Base-by-base conservation (phyloP, 176 grass and related monocot species). In the Paspalum notatum region DNA sequence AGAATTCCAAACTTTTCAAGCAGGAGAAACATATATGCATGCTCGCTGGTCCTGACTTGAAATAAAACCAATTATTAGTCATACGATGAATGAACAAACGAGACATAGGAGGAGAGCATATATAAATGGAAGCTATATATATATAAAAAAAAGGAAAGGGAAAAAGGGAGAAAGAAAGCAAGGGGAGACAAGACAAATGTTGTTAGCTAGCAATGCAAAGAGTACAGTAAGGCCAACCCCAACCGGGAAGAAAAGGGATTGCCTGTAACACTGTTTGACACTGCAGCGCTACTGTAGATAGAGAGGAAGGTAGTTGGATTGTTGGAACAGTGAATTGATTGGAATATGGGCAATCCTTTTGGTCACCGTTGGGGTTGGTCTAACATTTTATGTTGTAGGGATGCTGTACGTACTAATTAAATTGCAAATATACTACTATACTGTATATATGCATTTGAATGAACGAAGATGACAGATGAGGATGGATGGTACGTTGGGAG, bases 401-500 rank as follows among this genome's bases (percentile, higher is more conserved):
- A n/a, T n/a, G n/a, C n/a, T n/a, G n/a, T n/a, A n/a, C n/a, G n/a
- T n/a, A n/a, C n/a, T n/a, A n/a, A n/a, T n/a, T n/a, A n/a, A n/a
- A n/a, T n/a, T n/a, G n/a, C n/a, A n/a, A n/a, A n/a, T n/a, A n/a
- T n/a, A n/a, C n/a, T n/a, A n/a, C n/a, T n/a, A n/a, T n/a, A n/a
- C n/a, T n/a, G n/a, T n/a, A n/a, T n/a, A n/a, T 58, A 21, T 73
- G 49, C 51, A 55, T 52, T 22, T 49, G 67, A 70, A 70, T 79
- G 76, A 59, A 53, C 2, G 51, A 53, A 61, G 58, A 61, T 3
- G 58, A 12, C 6, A 24, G 26, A 11, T 21, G 26, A 55, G 64
- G 62, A 53, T 66, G 26, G 62, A 40, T n/a, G 32, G 32, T 32
- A 32, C 60, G 59, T 59, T n/a, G 56, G 62, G 56, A 42, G 78